These are phyloP conservation scores for Chrysoporthe puriensis DNA, from an alignment of 2,329 filamentous ascomycete species.

Conservation along the genomic window DNA sequence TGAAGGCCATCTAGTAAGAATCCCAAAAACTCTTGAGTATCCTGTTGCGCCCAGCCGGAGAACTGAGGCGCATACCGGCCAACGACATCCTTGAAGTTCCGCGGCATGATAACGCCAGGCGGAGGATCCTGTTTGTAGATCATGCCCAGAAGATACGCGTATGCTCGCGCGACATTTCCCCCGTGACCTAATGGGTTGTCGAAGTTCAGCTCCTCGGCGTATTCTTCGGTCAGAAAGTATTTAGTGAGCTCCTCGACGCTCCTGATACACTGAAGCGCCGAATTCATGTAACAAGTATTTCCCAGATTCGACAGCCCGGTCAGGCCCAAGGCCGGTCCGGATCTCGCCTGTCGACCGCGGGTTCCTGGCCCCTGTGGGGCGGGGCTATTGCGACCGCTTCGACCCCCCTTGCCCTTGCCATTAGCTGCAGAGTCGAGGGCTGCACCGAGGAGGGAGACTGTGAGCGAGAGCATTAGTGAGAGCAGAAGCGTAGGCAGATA, in stretches of 20 bases:
- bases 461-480: slow-evolving; percentile 7
- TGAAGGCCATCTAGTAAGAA: slow-evolving; percentile 94
- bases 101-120: slow-evolving; percentile 72
- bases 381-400: slow-evolving; percentile 72
- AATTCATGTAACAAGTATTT: slow-evolving; percentile 99
- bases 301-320: slow-evolving; percentile 88
- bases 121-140: slow-evolving; percentile 72
- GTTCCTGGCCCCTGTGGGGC: slow-evolving; percentile 64
- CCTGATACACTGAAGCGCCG: slow-evolving; percentile 89
- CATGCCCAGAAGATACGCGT: slow-evolving; percentile 73
- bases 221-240: slow-evolving; percentile 80
- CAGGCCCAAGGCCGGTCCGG: slow-evolving; percentile 72
- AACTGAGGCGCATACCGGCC: slow-evolving; percentile 84
- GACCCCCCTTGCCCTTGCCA: slow-evolving; percentile 38
- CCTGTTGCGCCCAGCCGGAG: slow-evolving; percentile 93
- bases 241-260: slow-evolving; percentile 91
- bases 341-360: slow-evolving; percentile 72
- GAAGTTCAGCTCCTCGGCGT: slow-evolving; percentile 80
- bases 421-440: slow-evolving; percentile 8
- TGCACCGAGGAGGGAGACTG: slow-evolving; percentile 31
- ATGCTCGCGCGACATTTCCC: slow-evolving; percentile 84
- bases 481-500: slow-evolving; percentile 10
- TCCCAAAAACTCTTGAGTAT: slow-evolving; percentile 95
- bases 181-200: slow-evolving; percentile 84
- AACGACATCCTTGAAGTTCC: slow-evolving; percentile 80